phyloP scores from a whole-genome alignment of 2,329 filamentous ascomycete species.

The Trichophyton schoenleinii region DNA sequence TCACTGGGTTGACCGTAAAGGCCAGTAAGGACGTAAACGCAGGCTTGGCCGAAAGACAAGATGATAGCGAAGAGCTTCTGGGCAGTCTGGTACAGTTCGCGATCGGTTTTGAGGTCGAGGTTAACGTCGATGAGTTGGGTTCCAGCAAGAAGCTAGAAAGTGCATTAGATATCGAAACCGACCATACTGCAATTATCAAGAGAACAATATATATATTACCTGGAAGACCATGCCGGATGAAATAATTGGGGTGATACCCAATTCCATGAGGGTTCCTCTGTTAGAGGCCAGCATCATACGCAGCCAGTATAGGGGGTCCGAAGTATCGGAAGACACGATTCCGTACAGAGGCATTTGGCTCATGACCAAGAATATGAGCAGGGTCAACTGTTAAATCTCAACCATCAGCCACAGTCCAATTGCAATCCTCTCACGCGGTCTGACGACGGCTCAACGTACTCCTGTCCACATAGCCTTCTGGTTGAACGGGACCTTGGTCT shows the following conservation, averaged over 20 bases:
- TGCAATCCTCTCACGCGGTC: not conserved
- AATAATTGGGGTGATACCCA: conserved; percentile 97
- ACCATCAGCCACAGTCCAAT: conserved; percentile 8
- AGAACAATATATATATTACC: conserved; percentile 23
- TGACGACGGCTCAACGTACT: conserved; percentile 26
- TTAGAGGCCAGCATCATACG: conserved; percentile 99
- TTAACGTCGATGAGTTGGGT: conserved; percentile 99
- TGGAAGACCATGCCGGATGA: conserved; percentile 99
- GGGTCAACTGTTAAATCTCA: conserved; percentile 48
- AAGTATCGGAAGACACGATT: conserved; percentile 97
- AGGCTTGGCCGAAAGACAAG: conserved; percentile 91
- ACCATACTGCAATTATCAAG: not conserved
- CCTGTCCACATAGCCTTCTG: conserved; percentile 95
- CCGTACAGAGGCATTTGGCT: conserved; percentile 99
- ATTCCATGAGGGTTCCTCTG: conserved; percentile 86
- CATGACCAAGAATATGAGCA: conserved; percentile 99
- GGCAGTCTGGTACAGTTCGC: conserved; percentile 98
- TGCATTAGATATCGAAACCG: not conserved
- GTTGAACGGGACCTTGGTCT: conserved; percentile 98
- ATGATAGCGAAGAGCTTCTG: conserved; percentile 99
- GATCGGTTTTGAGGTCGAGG: conserved; percentile 98
- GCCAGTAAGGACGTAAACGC: conserved; percentile 94
- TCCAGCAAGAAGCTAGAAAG: conserved; percentile 73
- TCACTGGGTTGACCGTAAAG: conserved; percentile 95
- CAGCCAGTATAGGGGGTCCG: conserved; percentile 98